Base-by-base conservation (phyloP, 208 protist species). In the Leishmania major region DNA sequence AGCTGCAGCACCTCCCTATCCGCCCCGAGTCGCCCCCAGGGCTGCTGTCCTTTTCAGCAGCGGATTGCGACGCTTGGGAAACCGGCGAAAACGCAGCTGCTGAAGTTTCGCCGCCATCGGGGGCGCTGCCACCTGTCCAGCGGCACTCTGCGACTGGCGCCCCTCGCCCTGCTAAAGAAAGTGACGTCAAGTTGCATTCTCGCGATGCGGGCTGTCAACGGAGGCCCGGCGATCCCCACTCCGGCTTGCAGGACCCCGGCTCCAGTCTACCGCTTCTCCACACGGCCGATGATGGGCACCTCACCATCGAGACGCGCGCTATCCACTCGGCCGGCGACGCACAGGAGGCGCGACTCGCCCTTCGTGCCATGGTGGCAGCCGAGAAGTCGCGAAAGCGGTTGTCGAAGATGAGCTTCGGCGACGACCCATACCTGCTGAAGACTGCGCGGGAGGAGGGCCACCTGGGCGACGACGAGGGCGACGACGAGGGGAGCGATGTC, bases 301-400 rank as follows among this genome's bases (percentile, higher is more conserved):
- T 89, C 43, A 78, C 66, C 19, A 77, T 91, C 15, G 81, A 87
- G 72, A 70, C 73, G 22, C 80, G 78, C 37, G 89, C 89, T 1
- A 92, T 92, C 35, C 86, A 88, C 77, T 84, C 76, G 28, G 86
- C 86, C 11, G 82, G 74, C 31, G 89, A 92, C 57, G 86, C 79
- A 35, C 83, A 90, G 71, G 83, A 88, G 82, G 89, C 89, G 1
- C 76, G 75, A 22, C 79, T 92, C 11, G 86, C 89, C 0, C 76
- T 92, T 45, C 84, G 87, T 28, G 89, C 84, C 49, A 73, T 92
- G 77, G 84, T 76, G 10, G 89, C 85, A 2, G 89, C 84, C 3
- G 86, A 90, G 81, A 85, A 86, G 81, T 87, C 88, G 40, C 80
- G 80, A 0, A 66, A 64, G 19, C 82, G 83, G n/a, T 62, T 91